Evolutionary conservation across 331 rosid species (phyloP), one percentile per base, ranked within the genome.

Genomic region (Erythrophleum ivorense): DNA sequence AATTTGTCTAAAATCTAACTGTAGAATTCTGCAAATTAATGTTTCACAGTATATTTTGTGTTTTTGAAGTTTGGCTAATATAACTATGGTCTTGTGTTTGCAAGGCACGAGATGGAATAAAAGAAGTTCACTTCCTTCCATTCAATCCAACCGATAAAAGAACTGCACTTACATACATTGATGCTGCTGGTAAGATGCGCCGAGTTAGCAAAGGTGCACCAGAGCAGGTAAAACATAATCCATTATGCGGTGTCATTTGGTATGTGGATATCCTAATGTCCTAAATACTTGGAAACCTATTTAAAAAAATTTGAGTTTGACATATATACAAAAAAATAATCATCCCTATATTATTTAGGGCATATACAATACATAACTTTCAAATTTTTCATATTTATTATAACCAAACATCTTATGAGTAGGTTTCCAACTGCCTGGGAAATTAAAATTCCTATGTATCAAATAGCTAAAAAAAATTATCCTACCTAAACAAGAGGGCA

Each of bases 141-240:
- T 91, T 91, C 77, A 91, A 89, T 85, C 93, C 96, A 48, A 91
- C 91, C 2, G 91, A 88, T 78, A 91, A 90, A 84, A 91, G 94
- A 87, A 90, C 92, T 46, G 97, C 97, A 49, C 94, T 90, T 71
- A 87, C 97, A 65, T 91, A 88, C 73, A 62, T 75, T 50, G 94
- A 90, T 83, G 89, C 78, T 55, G 62, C 82, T 59, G 92, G 91
- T 71, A 88, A 82, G n/a, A 88, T 85, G 90, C 94, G 88, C 41
- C 87, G 91, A 80, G 94, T 85, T 43, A 90, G 97, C 83, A 91
- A 91, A 84, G 97, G 97, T 73, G 92, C 97, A 81, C 94, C 92
- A 15, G 97, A 90, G 78, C 94, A 91, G 94, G 93, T 89, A 87
- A 13, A 45, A 48, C 70, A 70, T 67, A 10, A 71, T 12, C 11